Percentiles rank a stretch among this genome's conserved stretches.
Evolutionary conservation across 305 asterid genomes (phyloP).

Genomic region (Fraxinus ornus): DNA sequence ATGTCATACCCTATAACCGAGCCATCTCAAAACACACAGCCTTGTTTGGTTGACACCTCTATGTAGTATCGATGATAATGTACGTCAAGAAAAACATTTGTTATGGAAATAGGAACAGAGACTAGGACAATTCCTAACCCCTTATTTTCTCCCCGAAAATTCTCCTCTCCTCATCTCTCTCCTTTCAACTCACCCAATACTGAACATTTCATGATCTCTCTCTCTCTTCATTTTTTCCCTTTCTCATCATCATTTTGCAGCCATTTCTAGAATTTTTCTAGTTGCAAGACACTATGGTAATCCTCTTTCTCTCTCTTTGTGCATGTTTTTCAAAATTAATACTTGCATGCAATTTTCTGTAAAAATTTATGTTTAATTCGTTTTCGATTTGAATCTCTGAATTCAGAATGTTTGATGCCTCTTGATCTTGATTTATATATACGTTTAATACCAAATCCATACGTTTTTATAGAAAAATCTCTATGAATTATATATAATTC

Average conservation of each 20-base stretch:
- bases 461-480: background rate
- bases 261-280: background rate
- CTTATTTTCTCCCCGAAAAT: constrained; percentile 28
- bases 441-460: too few relatives aligned
- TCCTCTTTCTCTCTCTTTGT: background rate
- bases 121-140: constrained; percentile 29
- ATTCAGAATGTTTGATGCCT: background rate
- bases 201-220: constrained; percentile 25
- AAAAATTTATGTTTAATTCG: background rate
- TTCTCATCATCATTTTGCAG: background rate
- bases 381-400: background rate
- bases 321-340: background rate
- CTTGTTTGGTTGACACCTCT: background rate
- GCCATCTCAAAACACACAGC: background rate
- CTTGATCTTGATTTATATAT: background rate
- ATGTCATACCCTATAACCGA: background rate
- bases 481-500: background rate
- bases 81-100: constrained; percentile 2
- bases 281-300: constrained; percentile 21
- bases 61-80: background rate
- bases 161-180: constrained; percentile 37
- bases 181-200: constrained; percentile 18
- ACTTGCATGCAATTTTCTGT: background rate
- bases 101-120: constrained; percentile 18
- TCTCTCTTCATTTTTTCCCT: constrained; percentile 11